Base-by-base conservation (phyloP, 2,329 filamentous ascomycete species). In the Malbranchea zuffiana region DNA sequence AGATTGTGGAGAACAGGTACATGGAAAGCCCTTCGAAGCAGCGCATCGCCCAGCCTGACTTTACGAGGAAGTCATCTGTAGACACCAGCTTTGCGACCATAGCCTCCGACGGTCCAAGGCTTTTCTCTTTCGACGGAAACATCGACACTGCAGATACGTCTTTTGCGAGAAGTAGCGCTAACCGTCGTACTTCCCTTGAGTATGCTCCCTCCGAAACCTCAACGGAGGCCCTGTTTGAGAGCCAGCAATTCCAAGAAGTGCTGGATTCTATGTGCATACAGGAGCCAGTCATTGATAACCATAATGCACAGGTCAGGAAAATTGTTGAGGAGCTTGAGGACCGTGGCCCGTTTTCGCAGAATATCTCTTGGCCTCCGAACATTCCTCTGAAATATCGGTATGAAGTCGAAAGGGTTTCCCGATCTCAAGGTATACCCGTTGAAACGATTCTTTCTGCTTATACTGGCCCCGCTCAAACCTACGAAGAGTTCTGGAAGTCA, bases 331-430 rank as follows among this genome's bases (percentile, higher is more conserved):
- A 55, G 4, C 50, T 64, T 1, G 37, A 53, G 7, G 36, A 44
- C 0, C 39, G 49, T n/a, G 59, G 56, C 2, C 62, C 62, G 0
- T 65, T 66, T 37, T 53, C 54, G 2, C 39, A 46, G 11, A 40
- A 47, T 4, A 45, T 50, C 6, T 41, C 48, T 6, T 52, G 56
- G 12, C 44, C 51, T 1, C 39, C 36, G 3, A 51, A 43, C 6
- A 43, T 61, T 12, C 48, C 57, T 3, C 40, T 63, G 11, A 48
- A 57, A 4, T 54, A 54, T 38, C 50, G 59, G 11, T 63, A 62
- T 37, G 60, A 62, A 32, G 34, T 61, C 15, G 57, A 61, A 34
- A 49, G 59, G 18, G 49, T 61, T 24, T 53, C 50, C 15, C 44
- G 51, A 12, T 45, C 47, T 4, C 59, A 55, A 50, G 36, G 42